Percentiles rank a stretch among this genome's conserved stretches.
Evolutionary conservation across 2,329 filamentous ascomycete genomes (phyloP).

Genomic region (Colletotrichum spaethianum): DNA sequence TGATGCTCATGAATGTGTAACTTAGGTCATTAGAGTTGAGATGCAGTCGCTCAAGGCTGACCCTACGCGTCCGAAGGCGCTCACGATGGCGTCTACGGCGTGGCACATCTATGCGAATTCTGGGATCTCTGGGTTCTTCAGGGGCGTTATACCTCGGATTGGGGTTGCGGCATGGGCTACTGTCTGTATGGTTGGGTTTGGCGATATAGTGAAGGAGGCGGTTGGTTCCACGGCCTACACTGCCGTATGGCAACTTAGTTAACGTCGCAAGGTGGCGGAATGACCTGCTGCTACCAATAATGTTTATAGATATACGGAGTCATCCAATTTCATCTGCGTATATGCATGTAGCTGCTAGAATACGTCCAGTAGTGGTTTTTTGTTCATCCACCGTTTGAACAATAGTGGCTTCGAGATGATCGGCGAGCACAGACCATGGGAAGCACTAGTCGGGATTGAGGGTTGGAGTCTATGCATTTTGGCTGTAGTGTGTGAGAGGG

Average conservation of each 20-base stretch:
- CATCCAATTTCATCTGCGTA: no score
- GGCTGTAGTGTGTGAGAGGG: neutral
- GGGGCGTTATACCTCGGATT: constrained; percentile 12
- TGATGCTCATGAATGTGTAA: neutral
- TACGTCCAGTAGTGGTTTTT: neutral
- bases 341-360: neutral
- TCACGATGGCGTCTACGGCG: constrained; percentile 19
- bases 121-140: constrained; percentile 27
- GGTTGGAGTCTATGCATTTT: neutral
- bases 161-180: constrained; percentile 25
- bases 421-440: no score
- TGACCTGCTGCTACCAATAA: no score
- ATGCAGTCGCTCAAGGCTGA: constrained; percentile 34
- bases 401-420: neutral
- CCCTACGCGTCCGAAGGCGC: constrained; percentile 1
- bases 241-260: no score
- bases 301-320: no score
- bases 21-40: constrained; percentile 13
- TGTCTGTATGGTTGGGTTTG: constrained; percentile 27
- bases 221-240: neutral
- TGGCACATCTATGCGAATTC: constrained; percentile 30
- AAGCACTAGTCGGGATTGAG: neutral
- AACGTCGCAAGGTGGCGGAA: no score
- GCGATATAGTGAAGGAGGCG: constrained; percentile 23
- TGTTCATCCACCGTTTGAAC: neutral